Evolutionary conservation across 176 grass and related monocot genomes (phyloP).

Genomic region (Chloris gayana): DNA sequence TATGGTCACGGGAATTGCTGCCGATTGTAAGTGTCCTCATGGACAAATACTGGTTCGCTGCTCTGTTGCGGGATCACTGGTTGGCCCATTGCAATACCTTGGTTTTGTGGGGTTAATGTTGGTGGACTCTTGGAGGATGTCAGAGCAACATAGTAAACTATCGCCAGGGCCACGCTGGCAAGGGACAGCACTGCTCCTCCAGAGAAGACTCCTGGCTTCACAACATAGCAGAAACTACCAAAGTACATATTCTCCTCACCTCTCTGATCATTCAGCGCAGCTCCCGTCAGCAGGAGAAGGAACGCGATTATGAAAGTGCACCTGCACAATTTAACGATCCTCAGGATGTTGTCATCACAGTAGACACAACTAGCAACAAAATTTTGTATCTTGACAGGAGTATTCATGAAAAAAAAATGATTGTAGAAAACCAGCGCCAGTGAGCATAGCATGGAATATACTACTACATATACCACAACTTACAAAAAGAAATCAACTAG

Average conservation of each 20-base stretch:
- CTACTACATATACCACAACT: not conserved
- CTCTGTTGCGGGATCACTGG: constrained; percentile 77
- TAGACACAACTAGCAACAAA: not conserved
- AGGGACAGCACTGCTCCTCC: constrained; percentile 86
- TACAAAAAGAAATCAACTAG: not conserved
- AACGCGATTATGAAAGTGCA: constrained; percentile 83
- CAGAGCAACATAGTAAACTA: constrained; percentile 79
- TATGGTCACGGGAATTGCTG: constrained; percentile 68
- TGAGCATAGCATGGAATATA: not conserved
- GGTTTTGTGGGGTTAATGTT: constrained; percentile 47
- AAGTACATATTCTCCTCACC: constrained; percentile 94
- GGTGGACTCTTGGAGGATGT: constrained; percentile 56
- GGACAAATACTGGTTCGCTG: constrained; percentile 82
- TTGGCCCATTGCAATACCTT: constrained; percentile 82
- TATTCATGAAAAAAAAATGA: not conserved
- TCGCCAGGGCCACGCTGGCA: constrained; percentile 77
- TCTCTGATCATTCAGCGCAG: constrained; percentile 82
- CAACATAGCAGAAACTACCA: constrained; percentile 78
- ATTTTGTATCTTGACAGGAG: not conserved
- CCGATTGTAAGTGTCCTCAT: constrained; percentile 92
- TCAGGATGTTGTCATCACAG: not conserved
- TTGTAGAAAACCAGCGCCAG: not conserved
- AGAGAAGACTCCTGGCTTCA: constrained; percentile 91
- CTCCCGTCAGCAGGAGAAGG: constrained; percentile 86
- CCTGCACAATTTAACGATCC: constrained; percentile 46